Evolutionary conservation across 164 flowering plant species (phyloP), one percentile per base, ranked within the genome.

Genomic region (Euptelea pleiosperma): DNA sequence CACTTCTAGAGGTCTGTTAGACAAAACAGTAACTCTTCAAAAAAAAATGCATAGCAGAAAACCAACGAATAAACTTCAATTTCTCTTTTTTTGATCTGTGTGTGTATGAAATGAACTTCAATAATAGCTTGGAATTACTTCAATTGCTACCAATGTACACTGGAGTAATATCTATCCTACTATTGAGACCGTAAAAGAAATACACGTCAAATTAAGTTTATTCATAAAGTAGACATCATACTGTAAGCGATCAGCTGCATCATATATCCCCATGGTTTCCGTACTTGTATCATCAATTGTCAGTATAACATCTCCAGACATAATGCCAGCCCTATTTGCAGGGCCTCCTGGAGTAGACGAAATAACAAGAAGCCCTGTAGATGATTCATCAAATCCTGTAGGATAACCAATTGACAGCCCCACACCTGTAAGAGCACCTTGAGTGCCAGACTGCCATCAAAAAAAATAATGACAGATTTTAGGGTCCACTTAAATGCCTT

Each of bases 391-490:
- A 62, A 70, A 31, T 47, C 58, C 73, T 1, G 70, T 65, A 26
- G 94, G 89, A 65, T 89, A 93, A 55, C 97, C 97, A 64, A 90
- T 90, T 42, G 99, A 89, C 48, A 93, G 70, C 52, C 99, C 97
- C 25, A 93, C 96, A 65, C 99, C 99, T 9, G 96, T 93, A 65
- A 93, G 84, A 72, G 94, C 78, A 59, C 92, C 89, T 80, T 85
- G 82, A 65, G 97, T 90, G 68, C 99, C 99, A 69, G 99, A 93
- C 99, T 93, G 96, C 91, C 92, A 87, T 90, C 84, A 83, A 66
- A 69, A 55, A 77, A 82, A 49, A 71, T 40, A 57, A 48, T 9
- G 50, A 45, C 7, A 55, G 9, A 41, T 57, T 69, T 72, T 48
- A 64, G 70, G 33, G n/a, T n/a, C 31, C 42, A 33, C 11, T 10